Percentiles rank a stretch among this genome's conserved stretches.
Conservation (phyloP, 495 filamentous ascomycete species). For the Aspergillus ostianus region DNA sequence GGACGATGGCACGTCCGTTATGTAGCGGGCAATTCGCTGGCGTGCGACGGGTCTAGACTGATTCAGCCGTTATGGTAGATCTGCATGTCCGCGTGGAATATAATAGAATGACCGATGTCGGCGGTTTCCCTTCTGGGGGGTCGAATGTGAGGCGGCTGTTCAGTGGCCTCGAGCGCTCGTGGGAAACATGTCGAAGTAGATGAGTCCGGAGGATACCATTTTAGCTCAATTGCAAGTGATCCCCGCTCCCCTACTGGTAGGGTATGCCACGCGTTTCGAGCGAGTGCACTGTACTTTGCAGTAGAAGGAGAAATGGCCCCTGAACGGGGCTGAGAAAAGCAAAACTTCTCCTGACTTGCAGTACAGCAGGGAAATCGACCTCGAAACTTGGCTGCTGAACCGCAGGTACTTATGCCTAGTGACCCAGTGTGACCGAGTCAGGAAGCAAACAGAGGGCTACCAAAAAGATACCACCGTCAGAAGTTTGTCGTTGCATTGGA, state of each 20-base stretch:
- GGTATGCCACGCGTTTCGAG: background rate
- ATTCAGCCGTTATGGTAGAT: background rate
- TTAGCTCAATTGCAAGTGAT: background rate
- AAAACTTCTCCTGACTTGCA: background rate
- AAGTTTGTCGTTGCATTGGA: background rate
- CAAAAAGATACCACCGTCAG: background rate
- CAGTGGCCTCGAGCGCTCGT: background rate
- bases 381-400: background rate
- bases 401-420: background rate
- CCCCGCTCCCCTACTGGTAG: background rate
- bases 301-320: too few relatives aligned
- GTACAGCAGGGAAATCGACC: background rate
- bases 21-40: background rate
- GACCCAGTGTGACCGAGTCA: background rate
- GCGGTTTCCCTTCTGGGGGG: background rate
- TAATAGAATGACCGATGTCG: background rate
- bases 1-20: background rate
- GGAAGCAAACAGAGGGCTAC: background rate
- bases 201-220: too few relatives aligned
- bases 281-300: background rate
- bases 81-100: background rate
- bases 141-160: background rate
- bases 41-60: background rate
- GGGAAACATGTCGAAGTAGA: too few relatives aligned
- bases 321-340: background rate